Base-by-base conservation (phyloP, 805 yeast genomes). In the Yarrowia sp. region DNA sequence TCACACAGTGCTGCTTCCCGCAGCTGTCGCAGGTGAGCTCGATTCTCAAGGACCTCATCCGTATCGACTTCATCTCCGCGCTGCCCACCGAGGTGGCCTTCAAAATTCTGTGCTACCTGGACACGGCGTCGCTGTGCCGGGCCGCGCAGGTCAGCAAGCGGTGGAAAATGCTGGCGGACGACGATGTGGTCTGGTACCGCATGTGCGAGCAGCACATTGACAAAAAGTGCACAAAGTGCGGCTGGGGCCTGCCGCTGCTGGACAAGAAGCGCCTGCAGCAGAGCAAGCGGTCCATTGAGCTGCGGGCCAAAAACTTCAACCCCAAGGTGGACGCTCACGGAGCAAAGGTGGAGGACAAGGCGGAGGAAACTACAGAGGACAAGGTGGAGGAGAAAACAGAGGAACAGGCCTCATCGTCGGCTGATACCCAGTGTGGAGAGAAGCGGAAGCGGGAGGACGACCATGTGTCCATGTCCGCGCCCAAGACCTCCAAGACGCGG, bases 181-280 rank as follows among this genome's bases (percentile, higher is more conserved):
- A 93, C 73, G 98, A 95, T 72, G 78, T 96, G 58, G 98, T 95
- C 2, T 95, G 99, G 99, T 95, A 93, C 74, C 92, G 93, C 69
- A 88, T 95, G 92, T 95, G 99, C 73, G 97, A 92, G 74, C 99
- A 95, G 77, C 99, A 95, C 75, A 95, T 95, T 64, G 99, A 95
- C 77, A 82, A 96, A 67, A 95, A 95, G 75, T 95, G 99, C 78
- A 96, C 97, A 41, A 90, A 90, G 72, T 95, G 99, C 78, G 99
- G 99, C 16, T 95, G 99, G 99, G 99, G 99, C 4, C 80, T 95
- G 68, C 99, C 99, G 2, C 78, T 95, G 66, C 83, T 95, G 85
- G 97, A 92, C 71, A 90, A 92, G 85, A 89, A 73, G 62, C 70
- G 80, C 24, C 71, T 76, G 22, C 69, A 75, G 26, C 75, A 73